Evolutionary conservation across 768 basidiomycete genomes (phyloP).

Genomic region (Rubroboletus satanas): DNA sequence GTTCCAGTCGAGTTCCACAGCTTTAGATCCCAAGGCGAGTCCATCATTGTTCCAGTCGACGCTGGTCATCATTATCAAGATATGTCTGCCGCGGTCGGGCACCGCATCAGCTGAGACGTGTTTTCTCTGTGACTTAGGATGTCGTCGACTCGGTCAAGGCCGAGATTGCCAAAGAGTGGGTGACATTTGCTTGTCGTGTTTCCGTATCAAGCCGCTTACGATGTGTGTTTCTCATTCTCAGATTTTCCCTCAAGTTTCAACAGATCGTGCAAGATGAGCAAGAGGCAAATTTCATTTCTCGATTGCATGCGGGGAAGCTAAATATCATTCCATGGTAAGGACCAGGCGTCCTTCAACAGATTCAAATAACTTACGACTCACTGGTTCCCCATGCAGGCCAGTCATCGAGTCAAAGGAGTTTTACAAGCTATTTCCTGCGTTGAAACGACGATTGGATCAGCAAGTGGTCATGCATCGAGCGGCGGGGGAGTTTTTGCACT

Average conservation of each 20-base stretch:
- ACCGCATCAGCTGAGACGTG: not conserved
- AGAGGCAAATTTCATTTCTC: constrained; percentile 58
- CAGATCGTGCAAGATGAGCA: constrained; percentile 62
- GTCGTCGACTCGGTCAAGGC: constrained; percentile 58
- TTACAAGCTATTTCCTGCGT: constrained; percentile 47
- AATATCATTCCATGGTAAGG: constrained; percentile 56
- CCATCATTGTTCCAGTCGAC: constrained; percentile 57
- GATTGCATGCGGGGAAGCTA: constrained; percentile 51
- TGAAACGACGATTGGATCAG: constrained; percentile 47
- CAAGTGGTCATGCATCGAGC: constrained; percentile 46
- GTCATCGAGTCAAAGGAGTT: constrained; percentile 62
- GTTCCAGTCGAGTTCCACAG: constrained; percentile 54
- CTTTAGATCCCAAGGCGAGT: constrained; percentile 56
- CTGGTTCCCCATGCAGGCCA: constrained; percentile 29
- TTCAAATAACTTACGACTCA: too few species aligned
- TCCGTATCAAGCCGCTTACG: not conserved
- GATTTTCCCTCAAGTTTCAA: constrained; percentile 55
- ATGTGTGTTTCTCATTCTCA: constrained; percentile 11
- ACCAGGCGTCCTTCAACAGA: not conserved
- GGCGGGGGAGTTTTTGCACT: constrained; percentile 52
- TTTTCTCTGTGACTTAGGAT: constrained; percentile 39
- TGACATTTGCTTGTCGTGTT: not conserved
- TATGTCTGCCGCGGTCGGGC: not conserved
- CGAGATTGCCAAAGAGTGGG: constrained; percentile 58
- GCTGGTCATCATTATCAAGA: constrained; percentile 63